phyloP scores from a whole-genome alignment of 2,329 filamentous ascomycete species.

The Thermothelomyces thermophilus region DNA sequence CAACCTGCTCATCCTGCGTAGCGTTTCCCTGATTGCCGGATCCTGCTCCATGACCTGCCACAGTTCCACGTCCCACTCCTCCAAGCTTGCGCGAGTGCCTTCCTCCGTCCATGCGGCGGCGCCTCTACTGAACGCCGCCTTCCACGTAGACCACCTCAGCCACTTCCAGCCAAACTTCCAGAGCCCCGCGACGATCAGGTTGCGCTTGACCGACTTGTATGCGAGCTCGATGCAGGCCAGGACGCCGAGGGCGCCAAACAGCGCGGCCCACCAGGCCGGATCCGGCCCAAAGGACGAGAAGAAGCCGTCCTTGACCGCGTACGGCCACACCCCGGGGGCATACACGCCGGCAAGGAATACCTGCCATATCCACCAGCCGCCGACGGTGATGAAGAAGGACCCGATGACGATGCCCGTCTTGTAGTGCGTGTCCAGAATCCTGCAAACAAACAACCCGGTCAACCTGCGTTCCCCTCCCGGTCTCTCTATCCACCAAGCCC shows the following conservation, averaged over 20 bases:
- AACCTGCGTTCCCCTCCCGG: no score
- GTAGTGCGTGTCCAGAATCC: conserved; percentile 70
- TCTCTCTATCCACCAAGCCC: no score
- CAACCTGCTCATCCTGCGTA: conserved; percentile 37
- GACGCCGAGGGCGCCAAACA: conserved; percentile 56
- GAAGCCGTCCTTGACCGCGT: conserved; percentile 64
- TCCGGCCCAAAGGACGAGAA: conserved; percentile 60
- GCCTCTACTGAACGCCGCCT: conserved; percentile 12
- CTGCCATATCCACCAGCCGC: conserved; percentile 70
- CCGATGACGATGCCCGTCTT: conserved; percentile 59
- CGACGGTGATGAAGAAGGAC: conserved; percentile 51
- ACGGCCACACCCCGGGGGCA: conserved; percentile 43
- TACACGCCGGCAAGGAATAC: conserved; percentile 63
- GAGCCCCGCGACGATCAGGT: conserved; percentile 39
- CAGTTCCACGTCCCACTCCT: conserved; percentile 47
- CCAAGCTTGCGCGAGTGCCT: conserved; percentile 29
- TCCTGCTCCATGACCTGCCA: conserved; percentile 56
- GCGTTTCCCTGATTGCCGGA: conserved; percentile 35
- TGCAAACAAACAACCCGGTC: no score
- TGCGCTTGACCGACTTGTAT: conserved; percentile 44
- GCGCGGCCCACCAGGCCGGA: conserved; percentile 65
- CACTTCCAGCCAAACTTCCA: conserved; percentile 36
- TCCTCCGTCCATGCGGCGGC: conserved; percentile 11
- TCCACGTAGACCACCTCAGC: conserved; percentile 17
- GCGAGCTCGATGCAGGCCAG: conserved; percentile 60